Conservation (phyloP, 2,329 filamentous ascomycete species). For the Epichloe sylvatica region DNA sequence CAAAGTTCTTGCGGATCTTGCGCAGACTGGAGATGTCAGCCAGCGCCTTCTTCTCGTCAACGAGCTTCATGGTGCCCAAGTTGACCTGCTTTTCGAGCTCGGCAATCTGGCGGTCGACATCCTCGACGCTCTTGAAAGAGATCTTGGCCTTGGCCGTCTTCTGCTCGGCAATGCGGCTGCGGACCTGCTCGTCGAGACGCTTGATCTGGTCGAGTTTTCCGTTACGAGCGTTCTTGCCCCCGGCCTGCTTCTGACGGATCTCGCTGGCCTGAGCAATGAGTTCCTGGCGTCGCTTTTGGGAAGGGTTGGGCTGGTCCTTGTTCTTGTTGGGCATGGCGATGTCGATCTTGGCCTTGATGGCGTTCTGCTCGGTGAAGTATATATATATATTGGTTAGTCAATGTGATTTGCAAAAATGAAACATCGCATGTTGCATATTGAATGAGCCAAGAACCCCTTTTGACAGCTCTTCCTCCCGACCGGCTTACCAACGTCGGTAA, state of each 20-base stretch:
- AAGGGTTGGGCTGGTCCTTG: conserved; percentile 67
- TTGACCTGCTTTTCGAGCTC: conserved; percentile 75
- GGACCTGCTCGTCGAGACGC: conserved; percentile 77
- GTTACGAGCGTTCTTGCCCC: conserved; percentile 68
- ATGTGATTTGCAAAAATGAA: not conserved
- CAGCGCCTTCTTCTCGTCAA: conserved; percentile 92
- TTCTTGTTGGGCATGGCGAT: conserved; percentile 58
- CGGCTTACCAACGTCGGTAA: no score
- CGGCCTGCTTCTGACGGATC: conserved; percentile 77
- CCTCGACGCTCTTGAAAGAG: conserved; percentile 74
- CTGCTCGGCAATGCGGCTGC: conserved; percentile 71
- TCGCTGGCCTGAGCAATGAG: conserved; percentile 68
- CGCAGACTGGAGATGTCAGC: conserved; percentile 68
- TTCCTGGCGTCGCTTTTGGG: conserved; percentile 71
- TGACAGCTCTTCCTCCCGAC: no score
- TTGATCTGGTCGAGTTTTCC: conserved; percentile 82
- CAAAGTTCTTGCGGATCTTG: conserved; percentile 86
- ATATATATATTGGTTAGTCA: conserved; percentile 5
- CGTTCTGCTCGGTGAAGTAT: conserved; percentile 45
- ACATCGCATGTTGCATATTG: not conserved
- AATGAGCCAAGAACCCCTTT: not conserved
- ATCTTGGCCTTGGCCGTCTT: conserved; percentile 73
- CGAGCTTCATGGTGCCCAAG: conserved; percentile 80
- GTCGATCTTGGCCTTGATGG: conserved; percentile 79
- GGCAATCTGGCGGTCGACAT: conserved; percentile 72